Base-by-base conservation (phyloP, 257 asterid species). In the Nyctanthes arbortristis region DNA sequence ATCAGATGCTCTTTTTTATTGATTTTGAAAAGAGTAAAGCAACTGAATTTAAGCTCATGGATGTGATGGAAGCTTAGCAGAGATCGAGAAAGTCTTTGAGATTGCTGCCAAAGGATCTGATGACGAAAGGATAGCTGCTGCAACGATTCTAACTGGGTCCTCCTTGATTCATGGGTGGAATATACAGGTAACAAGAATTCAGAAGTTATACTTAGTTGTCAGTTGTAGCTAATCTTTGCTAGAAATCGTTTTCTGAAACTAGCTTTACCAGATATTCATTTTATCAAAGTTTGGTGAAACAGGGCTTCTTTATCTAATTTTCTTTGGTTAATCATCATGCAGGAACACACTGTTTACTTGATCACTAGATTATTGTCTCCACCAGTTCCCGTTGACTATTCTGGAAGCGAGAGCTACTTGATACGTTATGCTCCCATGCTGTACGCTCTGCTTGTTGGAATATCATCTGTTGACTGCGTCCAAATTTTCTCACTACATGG, bases 401-500 rank as follows among this genome's bases (percentile, higher is more conserved):
- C 85, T 45, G 94, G 89, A 43, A 81, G 60, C 54, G 91, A 87
- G 60, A 89, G 87, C 86, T 88, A 93, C 78, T 93, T 93, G 86
- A 93, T 89, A 71, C 73, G 77, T 77, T 85, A 80, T 40, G 99
- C 88, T 72, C 99, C 97, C 47, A 84, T 84, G 94, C 86, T 93
- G 80, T 89, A 91, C 79, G 83, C 85, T 78, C 90, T 93, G 47
- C 95, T 93, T 65, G 96, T 89, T 30, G 99, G 99, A 34, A 88
- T 91, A 75, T 85, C 97, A 29, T 94, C 99, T 18, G 92, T 91
- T 28, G 99, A 93, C 79, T 89, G 87, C 75, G 92, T 91, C 70
- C 97, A 93, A 80, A 89, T 93, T 71, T 93, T 93, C 78, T 93
- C 97, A 75, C 86, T 93, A 64, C 99, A 91, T 67, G 99, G 99